Evolutionary conservation across 176 grass and related monocot genomes (phyloP).

Genomic region (Aegilops speltoides): DNA sequence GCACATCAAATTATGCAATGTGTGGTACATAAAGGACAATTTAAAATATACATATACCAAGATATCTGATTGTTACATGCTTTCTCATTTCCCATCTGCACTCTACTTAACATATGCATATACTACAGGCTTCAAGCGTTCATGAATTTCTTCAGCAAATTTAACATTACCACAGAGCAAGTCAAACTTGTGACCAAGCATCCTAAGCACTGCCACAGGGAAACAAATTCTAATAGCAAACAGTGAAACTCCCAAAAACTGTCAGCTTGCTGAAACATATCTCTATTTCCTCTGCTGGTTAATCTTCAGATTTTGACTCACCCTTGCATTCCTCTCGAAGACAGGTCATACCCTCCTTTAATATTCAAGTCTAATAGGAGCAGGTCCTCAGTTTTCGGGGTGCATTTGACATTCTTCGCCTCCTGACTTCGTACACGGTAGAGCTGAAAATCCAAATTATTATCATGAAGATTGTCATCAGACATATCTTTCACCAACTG

Average conservation of each 20-base stretch:
- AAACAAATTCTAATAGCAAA: slow-evolving; percentile 26
- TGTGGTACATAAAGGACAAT: not conserved
- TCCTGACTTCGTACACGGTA: slow-evolving; percentile 37
- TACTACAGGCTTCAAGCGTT: slow-evolving; percentile 16
- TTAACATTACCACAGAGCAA: slow-evolving; percentile 35
- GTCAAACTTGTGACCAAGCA: slow-evolving; percentile 35
- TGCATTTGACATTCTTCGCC: slow-evolving; percentile 34
- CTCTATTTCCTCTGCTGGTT: slow-evolving; percentile 42
- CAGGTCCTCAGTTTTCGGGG: slow-evolving; percentile 36
- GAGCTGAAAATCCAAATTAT: slow-evolving; percentile 42
- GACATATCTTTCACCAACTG: slow-evolving; percentile 32
- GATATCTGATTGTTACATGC: not conserved
- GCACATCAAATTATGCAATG: not conserved
- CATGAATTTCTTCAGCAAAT: slow-evolving; percentile 26
- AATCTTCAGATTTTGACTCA: slow-evolving; percentile 62
- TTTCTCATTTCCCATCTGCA: not conserved
- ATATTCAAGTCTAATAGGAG: slow-evolving; percentile 79
- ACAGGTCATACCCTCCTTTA: slow-evolving; percentile 65
- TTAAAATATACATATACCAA: slow-evolving; percentile 5
- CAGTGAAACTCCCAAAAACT: slow-evolving; percentile 41
- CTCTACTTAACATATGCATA: slow-evolving; percentile 27
- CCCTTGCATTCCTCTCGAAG: slow-evolving; percentile 48
- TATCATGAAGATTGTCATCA: slow-evolving; percentile 39
- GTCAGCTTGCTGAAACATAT: slow-evolving; percentile 29
- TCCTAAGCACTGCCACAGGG: not conserved